Percentiles rank a stretch among this genome's conserved stretches.
These are phyloP conservation scores for Stagonosporopsis chrysanthemi DNA, from an alignment of 2,329 filamentous ascomycete genomes.

Conservation along the genomic window DNA sequence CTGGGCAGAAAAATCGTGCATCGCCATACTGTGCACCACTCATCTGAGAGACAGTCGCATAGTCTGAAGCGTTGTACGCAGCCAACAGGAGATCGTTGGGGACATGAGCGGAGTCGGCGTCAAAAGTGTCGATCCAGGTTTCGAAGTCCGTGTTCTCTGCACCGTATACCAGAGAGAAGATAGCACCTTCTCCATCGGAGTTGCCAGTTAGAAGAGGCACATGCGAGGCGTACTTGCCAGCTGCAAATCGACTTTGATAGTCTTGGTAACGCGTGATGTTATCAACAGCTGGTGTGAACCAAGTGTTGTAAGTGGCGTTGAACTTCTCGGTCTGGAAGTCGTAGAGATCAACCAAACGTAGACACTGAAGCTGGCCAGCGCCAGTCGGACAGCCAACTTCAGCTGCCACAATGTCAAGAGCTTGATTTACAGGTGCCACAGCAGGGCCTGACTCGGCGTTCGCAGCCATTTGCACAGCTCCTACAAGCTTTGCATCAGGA, in stretches of 20 bases:
- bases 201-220: constrained; percentile 39
- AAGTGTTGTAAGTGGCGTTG: constrained; percentile 36
- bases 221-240: constrained; percentile 37
- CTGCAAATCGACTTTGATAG: constrained; percentile 32
- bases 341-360: constrained; percentile 33
- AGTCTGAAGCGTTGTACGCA: constrained; percentile 50
- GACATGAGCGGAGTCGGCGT: constrained; percentile 52
- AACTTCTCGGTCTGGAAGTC: constrained; percentile 36
- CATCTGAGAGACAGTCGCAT: constrained; percentile 48
- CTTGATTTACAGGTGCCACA: constrained; percentile 28
- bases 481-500: constrained; percentile 29
- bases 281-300: constrained; percentile 33
- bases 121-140: constrained; percentile 56
- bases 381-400: constrained; percentile 33
- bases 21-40: constrained; percentile 56
- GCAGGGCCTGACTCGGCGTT: constrained; percentile 37
- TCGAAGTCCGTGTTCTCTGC: constrained; percentile 46
- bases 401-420: constrained; percentile 34
- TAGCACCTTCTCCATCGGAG: constrained; percentile 35
- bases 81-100: constrained; percentile 43
- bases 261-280: constrained; percentile 33
- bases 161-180: constrained; percentile 37
- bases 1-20: constrained; percentile 55
- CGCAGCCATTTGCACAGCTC: constrained; percentile 36
- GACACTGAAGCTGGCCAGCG: constrained; percentile 29